These are phyloP conservation scores for Solanum chacoense DNA, from an alignment of 305 asterid species.

Conservation along the genomic window DNA sequence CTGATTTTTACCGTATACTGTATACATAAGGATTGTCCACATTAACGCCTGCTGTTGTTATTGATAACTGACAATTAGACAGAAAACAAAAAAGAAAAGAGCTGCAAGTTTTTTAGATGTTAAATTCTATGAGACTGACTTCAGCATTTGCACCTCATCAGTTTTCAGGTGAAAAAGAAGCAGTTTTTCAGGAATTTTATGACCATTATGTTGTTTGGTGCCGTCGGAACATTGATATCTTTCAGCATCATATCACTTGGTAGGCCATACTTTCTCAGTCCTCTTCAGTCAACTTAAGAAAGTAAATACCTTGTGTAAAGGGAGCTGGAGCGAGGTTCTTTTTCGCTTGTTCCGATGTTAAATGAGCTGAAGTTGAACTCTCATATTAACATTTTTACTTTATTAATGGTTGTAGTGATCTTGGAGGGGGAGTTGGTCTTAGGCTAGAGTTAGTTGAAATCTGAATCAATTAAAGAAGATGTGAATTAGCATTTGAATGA, in stretches of 20 bases:
- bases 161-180: constrained; percentile 25
- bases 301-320: neutral
- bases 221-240: constrained; percentile 15
- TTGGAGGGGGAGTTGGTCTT: neutral
- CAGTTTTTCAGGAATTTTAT: constrained; percentile 15
- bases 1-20: neutral
- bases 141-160: neutral
- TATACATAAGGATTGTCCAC: neutral
- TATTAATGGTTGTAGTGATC: neutral
- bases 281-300: neutral
- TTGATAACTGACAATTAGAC: neutral
- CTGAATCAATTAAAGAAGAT: neutral
- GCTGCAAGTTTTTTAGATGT: neutral
- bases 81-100: neutral
- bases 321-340: neutral
- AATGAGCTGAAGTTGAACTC: neutral
- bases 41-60: neutral
- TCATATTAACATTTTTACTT: neutral
- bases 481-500: neutral
- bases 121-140: neutral
- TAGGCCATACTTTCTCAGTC: neutral
- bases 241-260: constrained; percentile 18
- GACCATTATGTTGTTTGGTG: constrained; percentile 20
- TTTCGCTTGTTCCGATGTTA: neutral
- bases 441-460: neutral